Base-by-base conservation (phyloP, 108 stramenopile genomes). In the Fragilariopsis cylindrus region DNA sequence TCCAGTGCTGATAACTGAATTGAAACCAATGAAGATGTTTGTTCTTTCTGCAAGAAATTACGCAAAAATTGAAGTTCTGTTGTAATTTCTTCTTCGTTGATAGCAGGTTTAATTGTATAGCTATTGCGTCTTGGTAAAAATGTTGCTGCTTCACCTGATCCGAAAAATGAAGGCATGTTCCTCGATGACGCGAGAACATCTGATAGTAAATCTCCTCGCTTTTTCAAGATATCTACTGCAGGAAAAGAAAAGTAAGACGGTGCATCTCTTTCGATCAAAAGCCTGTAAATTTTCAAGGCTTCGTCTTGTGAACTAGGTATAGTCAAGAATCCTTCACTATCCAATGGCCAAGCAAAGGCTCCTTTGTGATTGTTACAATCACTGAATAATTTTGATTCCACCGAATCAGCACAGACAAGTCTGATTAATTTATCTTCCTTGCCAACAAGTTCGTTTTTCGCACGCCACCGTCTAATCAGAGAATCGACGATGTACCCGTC, bases 381-480 rank as follows among this genome's bases (percentile, higher is more conserved):
- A 48, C 16, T 18, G 75, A 82, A 82, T 46, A 91, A 81, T 6
- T 78, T 79, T 42, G 81, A 74, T 72, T 92, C 93, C 57, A 84
- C 84, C 4, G 88, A 80, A 49, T 84, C 73, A 18, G 75, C 69
- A 41, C 81, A 88, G 6, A 92, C 70, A 7, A 94, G 76, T 57
- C 88, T 79, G 43, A 94, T 50, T 65, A 88, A 81, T 46, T 82
- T 40, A 49, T 21, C 52, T 41, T 52, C 60, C 56, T 54, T 69
- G 48, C 66, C 78, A 49, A 42, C 19, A 58, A 62, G 30, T 43
- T 56, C 64, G 76, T 76, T 74, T 72, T 74, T 65, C 53, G 68
- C 50, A 13, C 57, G 53, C 49, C 67, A 74, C 15, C 82, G 69
- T 30, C 53, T 46, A 39, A 87, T 16, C 15, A 91, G 65, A 5